Conservation (phyloP, 2,329 filamentous ascomycete species). For the Cladosporium colombiae region DNA sequence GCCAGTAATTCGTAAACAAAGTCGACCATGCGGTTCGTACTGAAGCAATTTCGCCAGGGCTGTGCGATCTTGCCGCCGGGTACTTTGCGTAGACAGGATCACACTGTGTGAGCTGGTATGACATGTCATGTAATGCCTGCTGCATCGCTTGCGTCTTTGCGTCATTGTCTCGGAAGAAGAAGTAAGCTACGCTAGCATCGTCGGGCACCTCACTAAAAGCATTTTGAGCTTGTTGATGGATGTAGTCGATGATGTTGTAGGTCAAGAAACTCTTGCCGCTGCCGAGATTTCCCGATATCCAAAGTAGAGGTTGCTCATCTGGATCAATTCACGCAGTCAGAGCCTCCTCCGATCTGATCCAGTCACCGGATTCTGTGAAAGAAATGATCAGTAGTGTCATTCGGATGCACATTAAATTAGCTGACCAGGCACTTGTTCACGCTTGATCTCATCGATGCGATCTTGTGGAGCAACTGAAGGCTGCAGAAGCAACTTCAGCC, state of each 20-base stretch:
- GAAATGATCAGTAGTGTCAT: neutral
- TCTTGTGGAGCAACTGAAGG: constrained; percentile 50
- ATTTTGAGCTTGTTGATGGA: constrained; percentile 36
- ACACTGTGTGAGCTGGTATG: constrained; percentile 50
- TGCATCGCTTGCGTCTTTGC: constrained; percentile 49
- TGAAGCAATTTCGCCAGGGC: constrained; percentile 46
- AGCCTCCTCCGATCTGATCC: constrained; percentile 46
- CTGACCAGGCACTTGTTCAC: constrained; percentile 39
- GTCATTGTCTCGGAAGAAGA: constrained; percentile 53
- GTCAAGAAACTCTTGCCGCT: constrained; percentile 52
- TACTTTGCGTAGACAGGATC: constrained; percentile 50
- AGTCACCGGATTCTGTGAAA: constrained; percentile 45
- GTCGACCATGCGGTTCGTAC: constrained; percentile 48
- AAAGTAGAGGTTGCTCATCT: constrained; percentile 44
- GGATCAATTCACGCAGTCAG: constrained; percentile 44
- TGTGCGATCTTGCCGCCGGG: constrained; percentile 39
- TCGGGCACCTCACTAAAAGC: constrained; percentile 31
- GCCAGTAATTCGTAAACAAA: constrained; percentile 45
- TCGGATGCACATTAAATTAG: neutral
- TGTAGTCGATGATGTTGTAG: constrained; percentile 44
- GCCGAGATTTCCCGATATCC: constrained; percentile 49
- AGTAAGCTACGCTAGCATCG: constrained; percentile 44
- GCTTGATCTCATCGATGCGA: constrained; percentile 45
- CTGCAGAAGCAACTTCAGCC: constrained; percentile 43
- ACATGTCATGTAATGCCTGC: constrained; percentile 49